These are phyloP conservation scores for Phytophthora nicotianae DNA, from an alignment of 352 stramenopile genomes.

Conservation along the genomic window DNA sequence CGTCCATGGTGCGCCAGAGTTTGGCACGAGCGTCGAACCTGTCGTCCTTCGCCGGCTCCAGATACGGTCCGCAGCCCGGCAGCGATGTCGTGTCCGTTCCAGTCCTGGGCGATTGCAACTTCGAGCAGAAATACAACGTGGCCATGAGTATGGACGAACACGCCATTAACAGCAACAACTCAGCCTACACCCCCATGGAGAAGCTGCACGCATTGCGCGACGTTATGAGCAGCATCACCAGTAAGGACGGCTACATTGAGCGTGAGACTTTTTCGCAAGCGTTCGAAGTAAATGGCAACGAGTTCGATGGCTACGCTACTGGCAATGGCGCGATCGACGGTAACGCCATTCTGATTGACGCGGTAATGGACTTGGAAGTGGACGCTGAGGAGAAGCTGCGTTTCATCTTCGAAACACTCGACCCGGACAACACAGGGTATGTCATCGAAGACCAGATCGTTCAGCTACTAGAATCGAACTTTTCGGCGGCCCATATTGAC, in stretches of 20 bases:
- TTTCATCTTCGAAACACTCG: slow-evolving; percentile 88
- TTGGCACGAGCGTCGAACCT: slow-evolving; percentile 51
- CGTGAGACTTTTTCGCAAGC: slow-evolving; percentile 77
- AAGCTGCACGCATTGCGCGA: slow-evolving; percentile 75
- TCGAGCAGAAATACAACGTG: slow-evolving; percentile 72
- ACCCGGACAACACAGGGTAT: slow-evolving; percentile 52
- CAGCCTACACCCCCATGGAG: slow-evolving; percentile 49
- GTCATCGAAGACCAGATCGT: slow-evolving; percentile 72
- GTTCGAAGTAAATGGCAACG: slow-evolving; percentile 64
- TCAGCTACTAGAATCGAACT: slow-evolving; percentile 73
- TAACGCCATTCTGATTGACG: slow-evolving; percentile 82
- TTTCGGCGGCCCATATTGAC: slow-evolving; percentile 71
- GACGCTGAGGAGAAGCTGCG: slow-evolving; percentile 75
- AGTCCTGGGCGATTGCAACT: slow-evolving; percentile 68
- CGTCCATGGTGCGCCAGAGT: slow-evolving; percentile 64
- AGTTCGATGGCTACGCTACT: slow-evolving; percentile 64
- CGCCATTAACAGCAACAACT: slow-evolving; percentile 20
- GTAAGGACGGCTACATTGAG: slow-evolving; percentile 68
- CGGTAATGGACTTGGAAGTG: slow-evolving; percentile 80
- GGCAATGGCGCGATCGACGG: slow-evolving; percentile 64
- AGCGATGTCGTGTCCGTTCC: slow-evolving; percentile 66
- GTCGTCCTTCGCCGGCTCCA: slow-evolving; percentile 42
- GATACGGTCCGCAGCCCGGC: slow-evolving; percentile 55
- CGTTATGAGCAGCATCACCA: slow-evolving; percentile 75
- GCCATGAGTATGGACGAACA: slow-evolving; percentile 64